Evolutionary conservation across 352 stramenopile genomes (phyloP).

Genomic region (Elongisporangium undulatum): DNA sequence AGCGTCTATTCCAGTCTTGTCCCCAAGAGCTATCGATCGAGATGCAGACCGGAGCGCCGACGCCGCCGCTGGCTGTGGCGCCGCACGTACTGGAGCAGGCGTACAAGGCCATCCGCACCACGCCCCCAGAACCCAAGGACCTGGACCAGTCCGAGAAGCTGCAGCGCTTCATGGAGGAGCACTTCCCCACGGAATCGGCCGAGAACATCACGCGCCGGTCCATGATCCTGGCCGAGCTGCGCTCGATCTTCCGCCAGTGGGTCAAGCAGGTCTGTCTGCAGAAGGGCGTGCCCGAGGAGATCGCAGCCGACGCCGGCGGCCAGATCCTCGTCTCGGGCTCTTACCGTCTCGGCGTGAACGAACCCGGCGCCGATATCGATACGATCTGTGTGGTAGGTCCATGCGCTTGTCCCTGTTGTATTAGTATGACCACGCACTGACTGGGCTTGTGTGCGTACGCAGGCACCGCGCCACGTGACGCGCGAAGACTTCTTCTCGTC

Average conservation of each 20-base stretch:
- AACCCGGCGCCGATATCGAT: conserved; percentile 97
- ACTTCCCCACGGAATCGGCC: conserved; percentile 74
- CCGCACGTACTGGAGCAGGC: conserved; percentile 81
- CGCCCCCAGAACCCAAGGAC: conserved; percentile 77
- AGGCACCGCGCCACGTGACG: conserved; percentile 91
- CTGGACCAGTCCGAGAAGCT: conserved; percentile 81
- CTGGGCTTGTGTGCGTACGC: neutral
- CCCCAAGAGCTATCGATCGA: neutral
- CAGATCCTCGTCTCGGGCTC: conserved; percentile 89
- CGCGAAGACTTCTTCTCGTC: conserved; percentile 96
- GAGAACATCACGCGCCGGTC: conserved; percentile 84
- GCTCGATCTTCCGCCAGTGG: conserved; percentile 81
- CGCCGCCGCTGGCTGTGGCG: conserved; percentile 24
- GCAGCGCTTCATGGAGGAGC: conserved; percentile 71
- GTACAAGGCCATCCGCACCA: conserved; percentile 87
- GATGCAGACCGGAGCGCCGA: conserved; percentile 69
- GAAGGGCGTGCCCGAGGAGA: conserved; percentile 83
- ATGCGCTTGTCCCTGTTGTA: neutral
- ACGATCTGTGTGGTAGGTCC: conserved; percentile 89
- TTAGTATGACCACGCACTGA: neutral
- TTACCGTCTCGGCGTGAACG: conserved; percentile 96
- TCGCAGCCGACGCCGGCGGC: conserved; percentile 77
- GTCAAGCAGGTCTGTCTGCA: conserved; percentile 81
- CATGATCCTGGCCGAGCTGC: conserved; percentile 80
- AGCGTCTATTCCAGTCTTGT: neutral